Conservation (phyloP, 2,329 filamentous ascomycete genomes). For the Chaetomium sp. region DNA sequence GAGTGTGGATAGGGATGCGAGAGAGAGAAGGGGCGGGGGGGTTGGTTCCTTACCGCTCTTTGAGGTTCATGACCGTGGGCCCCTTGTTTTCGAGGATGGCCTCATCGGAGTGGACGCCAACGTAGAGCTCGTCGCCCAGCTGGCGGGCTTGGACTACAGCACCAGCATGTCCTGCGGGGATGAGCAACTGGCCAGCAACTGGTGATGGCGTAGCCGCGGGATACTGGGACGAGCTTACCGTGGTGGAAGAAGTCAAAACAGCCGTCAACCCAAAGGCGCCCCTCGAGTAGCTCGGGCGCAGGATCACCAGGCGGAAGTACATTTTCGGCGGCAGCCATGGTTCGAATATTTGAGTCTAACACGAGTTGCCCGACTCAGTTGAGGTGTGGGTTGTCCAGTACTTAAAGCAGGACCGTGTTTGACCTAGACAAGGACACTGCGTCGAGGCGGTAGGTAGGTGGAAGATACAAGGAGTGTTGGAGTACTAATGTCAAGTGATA, state of each 20-base stretch:
- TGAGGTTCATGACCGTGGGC: conserved; percentile 92
- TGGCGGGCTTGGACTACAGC: conserved; percentile 95
- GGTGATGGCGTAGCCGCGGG: background rate
- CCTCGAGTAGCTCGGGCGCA: conserved; percentile 59
- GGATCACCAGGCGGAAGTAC: conserved; percentile 48
- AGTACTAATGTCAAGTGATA: background rate
- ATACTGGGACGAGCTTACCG: conserved; percentile 54
- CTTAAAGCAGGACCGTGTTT: background rate
- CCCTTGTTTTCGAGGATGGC: conserved; percentile 96
- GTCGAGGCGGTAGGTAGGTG: background rate
- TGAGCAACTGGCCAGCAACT: background rate
- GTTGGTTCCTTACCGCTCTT: conserved; percentile 66
- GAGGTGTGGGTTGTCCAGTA: background rate
- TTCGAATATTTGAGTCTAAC: background rate
- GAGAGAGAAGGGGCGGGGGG: no score
- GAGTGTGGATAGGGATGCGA: conserved; percentile 38
- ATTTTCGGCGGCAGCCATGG: conserved; percentile 32
- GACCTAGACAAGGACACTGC: background rate
- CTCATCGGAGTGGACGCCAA: conserved; percentile 94
- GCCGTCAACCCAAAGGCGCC: conserved; percentile 95
- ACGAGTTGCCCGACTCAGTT: no score
- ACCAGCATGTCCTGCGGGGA: conserved; percentile 76
- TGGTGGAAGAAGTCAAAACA: conserved; percentile 99
- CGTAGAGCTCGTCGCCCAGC: conserved; percentile 83
- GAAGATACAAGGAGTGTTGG: background rate